Conservation (phyloP, 139 green algal genomes). For the Chlamydomonas eustigma region DNA sequence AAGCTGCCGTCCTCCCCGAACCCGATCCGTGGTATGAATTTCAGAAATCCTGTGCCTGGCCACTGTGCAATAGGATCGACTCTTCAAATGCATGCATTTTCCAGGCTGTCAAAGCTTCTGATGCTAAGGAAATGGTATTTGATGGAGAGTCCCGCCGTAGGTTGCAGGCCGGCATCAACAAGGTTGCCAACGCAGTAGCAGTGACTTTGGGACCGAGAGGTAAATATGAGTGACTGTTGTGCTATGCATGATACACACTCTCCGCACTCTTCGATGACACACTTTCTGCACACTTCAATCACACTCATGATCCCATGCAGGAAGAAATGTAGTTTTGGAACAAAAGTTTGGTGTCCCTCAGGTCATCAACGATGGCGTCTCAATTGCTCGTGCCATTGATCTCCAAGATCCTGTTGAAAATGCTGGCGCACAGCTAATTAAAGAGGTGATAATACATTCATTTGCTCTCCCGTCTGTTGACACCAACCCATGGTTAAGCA, state of each 20-base stretch:
- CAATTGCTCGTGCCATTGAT: conserved; percentile 95
- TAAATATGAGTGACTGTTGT: too few relatives aligned
- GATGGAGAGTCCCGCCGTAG: conserved; percentile 79
- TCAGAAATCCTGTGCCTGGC: too few relatives aligned
- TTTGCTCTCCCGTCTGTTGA: too few relatives aligned
- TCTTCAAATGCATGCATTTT: too few relatives aligned
- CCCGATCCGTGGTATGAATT: background rate
- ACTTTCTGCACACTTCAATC: background rate
- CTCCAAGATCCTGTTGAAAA: conserved; percentile 93
- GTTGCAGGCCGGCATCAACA: conserved; percentile 96
- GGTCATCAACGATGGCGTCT: conserved; percentile 99
- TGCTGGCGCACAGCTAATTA: conserved; percentile 95
- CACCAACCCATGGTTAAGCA: too few relatives aligned
- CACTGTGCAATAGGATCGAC: too few relatives aligned
- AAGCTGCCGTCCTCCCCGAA: background rate
- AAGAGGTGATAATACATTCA: too few relatives aligned
- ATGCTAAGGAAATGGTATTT: conserved; percentile 95
- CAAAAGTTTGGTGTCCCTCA: conserved; percentile 80
- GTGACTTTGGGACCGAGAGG: conserved; percentile 94
- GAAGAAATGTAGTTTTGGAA: conserved; percentile 96
- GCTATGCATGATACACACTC: background rate
- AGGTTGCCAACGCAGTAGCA: conserved; percentile 93
- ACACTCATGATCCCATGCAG: conserved; percentile 41
- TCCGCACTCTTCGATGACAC: background rate
- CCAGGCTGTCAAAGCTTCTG: conserved; percentile 61